phyloP scores from a whole-genome alignment of 2,329 filamentous ascomycete genomes.

The Curvularia spicifera region DNA sequence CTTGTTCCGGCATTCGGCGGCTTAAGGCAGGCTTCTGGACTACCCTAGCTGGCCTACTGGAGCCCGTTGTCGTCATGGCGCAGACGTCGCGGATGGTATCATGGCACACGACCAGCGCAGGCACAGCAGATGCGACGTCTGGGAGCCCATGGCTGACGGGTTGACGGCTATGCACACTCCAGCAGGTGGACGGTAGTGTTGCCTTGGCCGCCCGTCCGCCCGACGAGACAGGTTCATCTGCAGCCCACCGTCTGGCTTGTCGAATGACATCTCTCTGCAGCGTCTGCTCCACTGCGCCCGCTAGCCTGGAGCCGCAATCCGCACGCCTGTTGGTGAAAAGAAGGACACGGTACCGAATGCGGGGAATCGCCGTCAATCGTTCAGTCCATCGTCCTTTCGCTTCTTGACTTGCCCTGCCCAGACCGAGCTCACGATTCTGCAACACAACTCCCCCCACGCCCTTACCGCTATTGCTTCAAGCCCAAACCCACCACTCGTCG shows the following conservation, averaged over 20 bases:
- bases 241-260: conserved; percentile 28
- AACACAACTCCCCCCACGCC: conserved; percentile 32
- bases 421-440: conserved; percentile 40
- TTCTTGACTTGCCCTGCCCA: conserved; percentile 42
- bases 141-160: background rate
- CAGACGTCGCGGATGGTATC: conserved; percentile 20
- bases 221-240: conserved; percentile 1
- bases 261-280: conserved; percentile 35
- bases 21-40: conserved; percentile 22
- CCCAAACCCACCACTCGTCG: conserved; percentile 15
- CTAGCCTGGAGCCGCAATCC: conserved; percentile 36
- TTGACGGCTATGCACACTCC: conserved; percentile 13
- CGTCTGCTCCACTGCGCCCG: conserved; percentile 36
- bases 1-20: conserved; percentile 38
- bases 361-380: conserved; percentile 42
- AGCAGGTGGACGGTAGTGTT: background rate
- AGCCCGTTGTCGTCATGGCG: conserved; percentile 34
- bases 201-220: conserved; percentile 14
- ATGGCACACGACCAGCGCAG: conserved; percentile 35
- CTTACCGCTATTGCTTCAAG: conserved; percentile 32
- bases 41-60: conserved; percentile 12
- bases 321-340: conserved; percentile 38
- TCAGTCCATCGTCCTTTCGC: conserved; percentile 39
- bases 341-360: conserved; percentile 44
- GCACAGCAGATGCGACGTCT: conserved; percentile 4